Percentiles rank a stretch among this genome's conserved stretches.
Conservation (phyloP, 202 grass and related monocot genomes). For the Schoenoplectus triqueter region DNA sequence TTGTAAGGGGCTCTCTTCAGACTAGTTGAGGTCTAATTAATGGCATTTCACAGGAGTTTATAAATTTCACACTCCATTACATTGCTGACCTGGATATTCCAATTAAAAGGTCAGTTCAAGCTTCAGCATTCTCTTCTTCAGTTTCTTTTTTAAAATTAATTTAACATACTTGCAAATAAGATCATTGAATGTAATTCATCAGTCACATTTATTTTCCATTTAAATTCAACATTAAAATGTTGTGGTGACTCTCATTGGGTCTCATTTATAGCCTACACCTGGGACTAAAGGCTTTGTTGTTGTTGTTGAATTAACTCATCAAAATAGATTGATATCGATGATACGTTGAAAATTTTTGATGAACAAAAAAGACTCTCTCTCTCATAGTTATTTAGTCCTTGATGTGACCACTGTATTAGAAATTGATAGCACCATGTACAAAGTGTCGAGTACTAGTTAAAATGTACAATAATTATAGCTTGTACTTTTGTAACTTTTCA, state of each 20-base stretch:
- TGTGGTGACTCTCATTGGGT: too few relatives aligned
- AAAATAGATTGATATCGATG: background rate
- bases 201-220: background rate
- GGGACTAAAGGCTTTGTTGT: too few relatives aligned
- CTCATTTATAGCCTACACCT: too few relatives aligned
- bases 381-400: too few relatives aligned
- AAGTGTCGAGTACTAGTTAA: background rate
- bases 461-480: background rate
- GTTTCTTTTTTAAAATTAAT: constrained; percentile 52
- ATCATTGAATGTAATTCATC: background rate
- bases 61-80: constrained; percentile 98
- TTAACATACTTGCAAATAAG: background rate
- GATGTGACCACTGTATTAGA: too few relatives aligned
- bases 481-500: background rate
- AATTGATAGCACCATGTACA: too few relatives aligned
- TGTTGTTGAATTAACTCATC: background rate
- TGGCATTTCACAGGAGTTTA: constrained; percentile 66
- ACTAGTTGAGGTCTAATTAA: constrained; percentile 17
- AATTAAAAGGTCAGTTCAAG: constrained; percentile 78
- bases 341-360: background rate
- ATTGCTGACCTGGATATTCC: constrained; percentile 93
- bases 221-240: background rate
- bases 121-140: constrained; percentile 39
- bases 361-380: background rate
- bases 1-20: background rate